phyloP scores from a whole-genome alignment of 2,329 filamentous ascomycete species.

The Epicoccum nigrum region DNA sequence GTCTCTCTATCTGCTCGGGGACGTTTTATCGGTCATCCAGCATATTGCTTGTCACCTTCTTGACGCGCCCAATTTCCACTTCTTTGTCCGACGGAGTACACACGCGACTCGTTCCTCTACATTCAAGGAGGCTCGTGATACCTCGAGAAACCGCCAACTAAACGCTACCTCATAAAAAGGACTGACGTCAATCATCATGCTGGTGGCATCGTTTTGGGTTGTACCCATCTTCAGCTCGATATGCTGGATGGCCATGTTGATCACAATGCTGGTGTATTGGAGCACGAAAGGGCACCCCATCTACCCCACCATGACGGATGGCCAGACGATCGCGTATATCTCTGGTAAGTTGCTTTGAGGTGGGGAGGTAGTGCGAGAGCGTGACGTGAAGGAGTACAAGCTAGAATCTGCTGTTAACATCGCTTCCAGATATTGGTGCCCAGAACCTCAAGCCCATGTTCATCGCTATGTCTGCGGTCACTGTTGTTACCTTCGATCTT shows the following conservation, averaged over 20 bases:
- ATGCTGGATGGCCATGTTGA: slow-evolving; percentile 63
- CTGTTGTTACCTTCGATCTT: slow-evolving; percentile 79
- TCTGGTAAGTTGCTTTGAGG: slow-evolving; percentile 57
- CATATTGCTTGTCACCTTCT: background rate
- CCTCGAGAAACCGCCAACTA: too few relatives aligned
- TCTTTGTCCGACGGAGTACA: background rate
- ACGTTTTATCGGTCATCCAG: background rate
- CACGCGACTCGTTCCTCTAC: background rate
- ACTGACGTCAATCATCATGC: slow-evolving; percentile 29
- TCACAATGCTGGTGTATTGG: slow-evolving; percentile 76
- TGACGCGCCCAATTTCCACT: background rate
- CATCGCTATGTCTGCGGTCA: slow-evolving; percentile 72
- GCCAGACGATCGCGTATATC: slow-evolving; percentile 73
- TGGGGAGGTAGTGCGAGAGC: background rate
- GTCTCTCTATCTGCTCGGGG: slow-evolving; percentile 6
- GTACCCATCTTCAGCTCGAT: slow-evolving; percentile 71
- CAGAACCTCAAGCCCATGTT: slow-evolving; percentile 75
- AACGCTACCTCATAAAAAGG: background rate
- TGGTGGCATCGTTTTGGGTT: slow-evolving; percentile 60
- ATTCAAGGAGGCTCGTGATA: background rate
- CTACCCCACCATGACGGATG: slow-evolving; percentile 65
- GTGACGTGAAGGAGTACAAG: background rate
- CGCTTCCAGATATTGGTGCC: slow-evolving; percentile 60
- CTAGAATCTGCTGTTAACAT: slow-evolving; percentile 28
- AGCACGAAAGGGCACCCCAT: slow-evolving; percentile 60